Evolutionary conservation across 345 rosid species (phyloP).

Genomic region (Arabis alpina): DNA sequence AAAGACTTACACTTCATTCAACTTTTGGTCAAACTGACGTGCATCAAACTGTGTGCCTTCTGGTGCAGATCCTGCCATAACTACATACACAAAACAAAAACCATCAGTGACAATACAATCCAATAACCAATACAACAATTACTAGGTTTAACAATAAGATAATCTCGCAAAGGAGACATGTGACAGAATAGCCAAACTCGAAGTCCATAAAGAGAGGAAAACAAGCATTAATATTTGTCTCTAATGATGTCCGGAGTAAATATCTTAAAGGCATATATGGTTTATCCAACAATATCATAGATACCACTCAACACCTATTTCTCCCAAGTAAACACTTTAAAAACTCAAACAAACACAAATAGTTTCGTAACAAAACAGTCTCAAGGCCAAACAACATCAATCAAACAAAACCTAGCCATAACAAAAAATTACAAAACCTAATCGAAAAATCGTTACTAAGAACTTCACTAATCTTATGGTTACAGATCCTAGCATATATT

Average conservation of each 20-base stretch:
- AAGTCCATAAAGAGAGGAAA: slow-evolving; percentile 35
- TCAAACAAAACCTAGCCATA: no score
- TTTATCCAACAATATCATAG: slow-evolving; percentile 31
- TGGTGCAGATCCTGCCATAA: slow-evolving; percentile 65
- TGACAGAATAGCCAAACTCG: slow-evolving; percentile 46
- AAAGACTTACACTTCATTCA: slow-evolving; percentile 64
- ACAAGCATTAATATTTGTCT: slow-evolving; percentile 42
- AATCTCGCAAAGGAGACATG: not conserved
- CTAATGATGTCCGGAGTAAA: slow-evolving; percentile 26
- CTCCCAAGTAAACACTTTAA: slow-evolving; percentile 4
- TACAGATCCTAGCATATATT: not conserved
- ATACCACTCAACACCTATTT: slow-evolving; percentile 37
- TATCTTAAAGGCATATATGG: slow-evolving; percentile 13
- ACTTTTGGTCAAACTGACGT: slow-evolving; percentile 64
- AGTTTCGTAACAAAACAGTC: no score
- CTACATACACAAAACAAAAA: slow-evolving; percentile 41
- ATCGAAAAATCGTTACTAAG: no score
- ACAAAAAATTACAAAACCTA: no score
- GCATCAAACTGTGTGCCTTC: slow-evolving; percentile 78
- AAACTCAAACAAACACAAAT: not conserved
- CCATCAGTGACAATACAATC: not conserved
- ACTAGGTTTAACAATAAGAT: not conserved
- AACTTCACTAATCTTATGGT: no score
- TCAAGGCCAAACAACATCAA: no score
- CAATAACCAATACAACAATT: not conserved